Percentiles rank a stretch among this genome's conserved stretches.
Evolutionary conservation across 140 eudicot species (phyloP).

Genomic region (Artemisia princeps): DNA sequence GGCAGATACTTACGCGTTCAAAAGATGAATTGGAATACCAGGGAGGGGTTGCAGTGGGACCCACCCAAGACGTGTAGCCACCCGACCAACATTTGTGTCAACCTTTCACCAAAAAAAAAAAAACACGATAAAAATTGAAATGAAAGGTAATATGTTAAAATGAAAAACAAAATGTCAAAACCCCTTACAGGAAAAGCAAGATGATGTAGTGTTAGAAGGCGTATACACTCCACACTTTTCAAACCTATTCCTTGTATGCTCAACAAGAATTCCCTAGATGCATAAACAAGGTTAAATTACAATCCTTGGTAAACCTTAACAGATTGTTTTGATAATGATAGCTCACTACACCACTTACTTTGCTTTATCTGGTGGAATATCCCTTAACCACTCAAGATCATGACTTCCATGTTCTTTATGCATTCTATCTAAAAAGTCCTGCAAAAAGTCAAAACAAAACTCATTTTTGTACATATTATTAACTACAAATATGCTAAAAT

Average conservation of each 20-base stretch:
- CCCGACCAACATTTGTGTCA: slow-evolving; percentile 68
- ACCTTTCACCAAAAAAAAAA: slow-evolving; percentile 38
- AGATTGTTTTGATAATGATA: neutral
- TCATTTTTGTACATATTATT: slow-evolving; percentile 1
- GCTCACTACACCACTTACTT: slow-evolving; percentile 42
- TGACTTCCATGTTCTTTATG: slow-evolving; percentile 53
- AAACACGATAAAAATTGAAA: neutral
- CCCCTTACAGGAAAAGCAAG: slow-evolving; percentile 72
- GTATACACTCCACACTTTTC: slow-evolving; percentile 79
- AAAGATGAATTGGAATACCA: slow-evolving; percentile 48
- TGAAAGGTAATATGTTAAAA: neutral
- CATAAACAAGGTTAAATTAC: slow-evolving; percentile 11
- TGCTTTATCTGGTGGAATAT: slow-evolving; percentile 54
- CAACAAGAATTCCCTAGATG: slow-evolving; percentile 57
- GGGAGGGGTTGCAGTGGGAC: slow-evolving; percentile 73
- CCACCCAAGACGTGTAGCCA: slow-evolving; percentile 80
- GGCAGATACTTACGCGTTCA: slow-evolving; percentile 38
- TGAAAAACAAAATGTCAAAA: neutral
- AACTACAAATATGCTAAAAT: neutral
- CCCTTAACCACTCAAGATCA: slow-evolving; percentile 83
- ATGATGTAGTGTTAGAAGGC: slow-evolving; percentile 64
- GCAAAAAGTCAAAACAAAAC: slow-evolving; percentile 19
- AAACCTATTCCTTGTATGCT: slow-evolving; percentile 70
- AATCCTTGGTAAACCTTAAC: neutral
- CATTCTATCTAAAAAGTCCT: slow-evolving; percentile 55